phyloP scores from a whole-genome alignment of 345 rosid species.

The Lepidium africanum region DNA sequence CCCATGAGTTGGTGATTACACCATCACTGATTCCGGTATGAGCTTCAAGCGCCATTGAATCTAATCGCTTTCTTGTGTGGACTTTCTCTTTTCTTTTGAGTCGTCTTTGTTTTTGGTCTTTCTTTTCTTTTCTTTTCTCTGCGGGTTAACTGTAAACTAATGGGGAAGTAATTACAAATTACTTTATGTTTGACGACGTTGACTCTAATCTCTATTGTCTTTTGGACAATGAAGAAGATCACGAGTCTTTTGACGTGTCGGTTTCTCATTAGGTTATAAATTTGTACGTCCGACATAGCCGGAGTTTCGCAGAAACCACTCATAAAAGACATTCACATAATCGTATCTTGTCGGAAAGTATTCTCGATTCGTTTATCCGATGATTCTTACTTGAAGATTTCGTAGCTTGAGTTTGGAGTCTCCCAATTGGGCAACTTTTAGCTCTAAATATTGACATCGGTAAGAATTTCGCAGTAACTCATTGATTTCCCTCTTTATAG shows the following conservation, averaged over 20 bases:
- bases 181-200: background rate
- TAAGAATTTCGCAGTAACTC: background rate
- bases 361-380: background rate
- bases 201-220: background rate
- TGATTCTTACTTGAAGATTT: background rate
- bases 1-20: conserved; percentile 35
- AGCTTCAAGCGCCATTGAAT: conserved; percentile 22
- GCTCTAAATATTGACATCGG: background rate
- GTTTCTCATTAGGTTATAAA: background rate
- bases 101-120: background rate
- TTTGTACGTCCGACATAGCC: conserved; percentile 7
- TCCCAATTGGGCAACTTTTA: background rate
- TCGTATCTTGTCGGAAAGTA: background rate
- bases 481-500: background rate
- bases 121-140: background rate
- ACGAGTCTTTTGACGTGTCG: background rate
- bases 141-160: too few species aligned
- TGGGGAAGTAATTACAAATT: too few species aligned
- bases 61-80: background rate
- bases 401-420: background rate
- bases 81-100: background rate
- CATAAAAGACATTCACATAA: background rate
- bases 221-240: background rate
- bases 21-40: conserved; percentile 27
- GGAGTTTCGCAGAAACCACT: background rate